Evolutionary conservation across 2,329 filamentous ascomycete species (phyloP), one percentile per base, ranked within the genome.

Genomic region (Trichoderma sp.): DNA sequence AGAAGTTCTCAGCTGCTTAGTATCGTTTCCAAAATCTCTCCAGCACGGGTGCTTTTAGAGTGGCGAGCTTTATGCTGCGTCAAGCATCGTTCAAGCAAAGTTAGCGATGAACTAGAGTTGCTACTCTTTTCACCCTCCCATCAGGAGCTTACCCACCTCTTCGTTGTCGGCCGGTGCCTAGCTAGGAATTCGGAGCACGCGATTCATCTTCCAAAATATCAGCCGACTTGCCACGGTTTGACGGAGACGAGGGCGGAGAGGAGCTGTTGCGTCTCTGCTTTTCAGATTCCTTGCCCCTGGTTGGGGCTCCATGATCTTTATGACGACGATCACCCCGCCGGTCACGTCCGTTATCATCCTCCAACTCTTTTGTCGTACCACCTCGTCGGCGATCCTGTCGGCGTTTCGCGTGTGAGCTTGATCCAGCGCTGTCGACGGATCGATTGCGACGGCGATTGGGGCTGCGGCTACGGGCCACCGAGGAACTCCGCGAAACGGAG

Each of bases 141-240:
- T 72, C 35, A 75, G 74, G 66, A 76, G 74, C 16, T 45, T 69
- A 79, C 81, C 78, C 77, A 82, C 81, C 79, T 82, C 77, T 67
- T 33, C 27, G 45, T 75, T 72, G 74, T 77, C 76, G 76, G 63
- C 76, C 75, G 29, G 69, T 38, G 66, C 78, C 75, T 56, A 78
- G 53, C 41, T 80, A 81, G 18, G 50, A 69, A 24, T 60, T 72
- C 56, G 79, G 75, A 31, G 77, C 78, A 77, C 75, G 77, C 74
- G 78, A 65, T 76, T 80, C 80, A 80, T 81, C 82, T 83, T 83
- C 80, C 78, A 78, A 87, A 88, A 83, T 84, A 90, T 91, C 89
- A 91, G 87, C 88, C 82, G 86, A 87, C 84, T 85, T 89, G 83
- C 86, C 83, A 85, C 84, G 87, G 81, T 82, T 82, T 82, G 85